Base-by-base conservation (phyloP, 139 green algal species). In the Chlamydomonas schloesseri region DNA sequence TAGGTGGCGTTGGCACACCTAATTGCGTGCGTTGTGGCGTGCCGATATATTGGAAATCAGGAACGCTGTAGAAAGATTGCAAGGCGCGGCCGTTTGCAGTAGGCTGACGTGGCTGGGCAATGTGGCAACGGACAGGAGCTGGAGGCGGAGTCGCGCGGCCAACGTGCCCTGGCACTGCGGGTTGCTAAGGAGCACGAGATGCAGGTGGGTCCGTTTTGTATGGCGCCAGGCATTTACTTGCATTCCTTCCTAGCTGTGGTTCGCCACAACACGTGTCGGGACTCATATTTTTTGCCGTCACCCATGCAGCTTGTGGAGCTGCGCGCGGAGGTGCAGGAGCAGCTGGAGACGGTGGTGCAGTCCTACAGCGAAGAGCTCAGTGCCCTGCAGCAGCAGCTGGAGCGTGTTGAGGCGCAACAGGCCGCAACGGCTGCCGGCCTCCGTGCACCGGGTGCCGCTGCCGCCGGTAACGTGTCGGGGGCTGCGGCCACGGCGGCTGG, bases 281-380 rank as follows among this genome's bases (percentile, higher is more conserved):
- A n/a, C n/a, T n/a, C n/a, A n/a, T n/a, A n/a, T 50, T 50, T 50
- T 50, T 8, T 50, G 42, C 42, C 42, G n/a, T n/a, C n/a, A n/a
- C n/a, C n/a, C 8, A 8, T 5, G 14, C 71, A 76, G 71, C 31
- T 76, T 15, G 26, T 29, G 37, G 71, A 76, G 37, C 53, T 87
- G 53, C 81, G 65, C 3, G 20, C 53, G 0, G 69, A 87, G 34
- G 53, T 87, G 13, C 53, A 31, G 31, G 65, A 75, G 81, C 81
- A 87, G 50, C 81, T 87, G 50, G 53, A 78, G 69, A 34, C 64
- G 53, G 81, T 87, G 53, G 81, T 87, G 69, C 69, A 87, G 34
- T 70, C 81, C 4, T 87, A 87, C 69, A 87, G 69, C 69, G 81
- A 87, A 34, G 81, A 87, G 81, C 69, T 87, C 42, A 4, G 24